These are phyloP conservation scores for Rosa rugosa DNA, from an alignment of 306 rosid species.

Conservation along the genomic window DNA sequence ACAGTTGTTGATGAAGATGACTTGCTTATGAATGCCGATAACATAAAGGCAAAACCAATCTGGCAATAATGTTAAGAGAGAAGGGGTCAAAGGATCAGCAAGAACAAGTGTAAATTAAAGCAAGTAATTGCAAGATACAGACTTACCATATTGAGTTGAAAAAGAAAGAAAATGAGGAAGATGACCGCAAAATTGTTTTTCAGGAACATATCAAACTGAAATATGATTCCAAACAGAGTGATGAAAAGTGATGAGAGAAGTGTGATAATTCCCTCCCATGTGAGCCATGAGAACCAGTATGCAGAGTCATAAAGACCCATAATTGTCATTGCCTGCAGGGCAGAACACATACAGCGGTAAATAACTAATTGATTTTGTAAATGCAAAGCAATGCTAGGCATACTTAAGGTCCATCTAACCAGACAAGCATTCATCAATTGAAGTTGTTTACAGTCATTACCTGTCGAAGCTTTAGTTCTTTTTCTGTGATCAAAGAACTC, in stretches of 20 bases:
- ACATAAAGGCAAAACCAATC: slow-evolving; percentile 87
- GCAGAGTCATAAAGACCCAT: slow-evolving; percentile 85
- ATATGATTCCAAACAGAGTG: slow-evolving; percentile 79
- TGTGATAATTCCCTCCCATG: slow-evolving; percentile 65
- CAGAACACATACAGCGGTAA: not conserved
- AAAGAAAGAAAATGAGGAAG: slow-evolving; percentile 75
- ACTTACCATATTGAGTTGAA: slow-evolving; percentile 88
- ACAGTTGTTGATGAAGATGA: slow-evolving; percentile 82
- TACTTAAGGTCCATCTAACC: not conserved
- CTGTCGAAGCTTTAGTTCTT: slow-evolving; percentile 90
- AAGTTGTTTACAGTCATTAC: slow-evolving; percentile 22
- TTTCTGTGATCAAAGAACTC: slow-evolving; percentile 70
- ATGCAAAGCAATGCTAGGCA: not conserved
- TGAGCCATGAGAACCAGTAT: slow-evolving; percentile 83
- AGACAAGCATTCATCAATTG: not conserved
- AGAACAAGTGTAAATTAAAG: slow-evolving; percentile 19
- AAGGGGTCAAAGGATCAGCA: slow-evolving; percentile 18
- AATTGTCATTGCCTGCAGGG: slow-evolving; percentile 68
- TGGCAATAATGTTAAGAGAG: slow-evolving; percentile 33
- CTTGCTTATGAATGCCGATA: slow-evolving; percentile 80
- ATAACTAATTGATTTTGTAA: not conserved
- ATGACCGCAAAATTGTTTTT: slow-evolving; percentile 56
- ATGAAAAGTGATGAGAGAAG: slow-evolving; percentile 59
- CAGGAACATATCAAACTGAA: slow-evolving; percentile 65
- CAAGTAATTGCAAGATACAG: slow-evolving; percentile 17